phyloP scores from a whole-genome alignment of 1,139 yeast species.

The Magnusiomyces suaveolens region DNA sequence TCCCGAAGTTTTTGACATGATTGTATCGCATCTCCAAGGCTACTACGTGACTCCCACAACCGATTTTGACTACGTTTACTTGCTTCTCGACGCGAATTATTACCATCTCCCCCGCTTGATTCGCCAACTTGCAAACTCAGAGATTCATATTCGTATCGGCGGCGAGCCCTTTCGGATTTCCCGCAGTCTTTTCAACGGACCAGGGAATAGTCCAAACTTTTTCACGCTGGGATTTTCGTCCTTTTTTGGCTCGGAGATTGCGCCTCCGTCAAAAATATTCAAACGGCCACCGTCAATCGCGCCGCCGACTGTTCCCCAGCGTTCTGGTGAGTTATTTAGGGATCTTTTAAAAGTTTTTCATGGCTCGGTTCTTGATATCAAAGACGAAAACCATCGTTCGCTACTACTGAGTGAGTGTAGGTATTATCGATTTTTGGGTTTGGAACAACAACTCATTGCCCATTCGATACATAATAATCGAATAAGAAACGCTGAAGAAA shows the following conservation, averaged over 20 bases:
- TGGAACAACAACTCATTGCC: constrained; percentile 62
- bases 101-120: constrained; percentile 55
- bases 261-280: constrained; percentile 8
- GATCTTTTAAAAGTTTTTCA: constrained; percentile 49
- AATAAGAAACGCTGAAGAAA: constrained; percentile 43
- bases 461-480: constrained; percentile 46
- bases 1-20: constrained; percentile 57
- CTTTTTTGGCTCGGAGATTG: constrained; percentile 43
- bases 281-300: constrained; percentile 67
- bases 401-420: constrained; percentile 58
- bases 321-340: constrained; percentile 51
- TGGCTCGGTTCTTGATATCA: constrained; percentile 44
- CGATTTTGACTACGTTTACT: constrained; percentile 51
- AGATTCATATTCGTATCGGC: constrained; percentile 56
- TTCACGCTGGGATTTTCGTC: constrained; percentile 56
- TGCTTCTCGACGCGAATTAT: constrained; percentile 67
- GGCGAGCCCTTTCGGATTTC: constrained; percentile 51
- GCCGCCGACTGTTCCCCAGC: constrained; percentile 43
- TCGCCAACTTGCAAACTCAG: constrained; percentile 42
- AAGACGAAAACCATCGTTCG: constrained; percentile 46
- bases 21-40: constrained; percentile 59
- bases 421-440: constrained; percentile 63
- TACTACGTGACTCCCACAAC: constrained; percentile 51
- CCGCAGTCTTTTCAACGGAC: constrained; percentile 40
- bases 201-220: constrained; percentile 71